A percentile compares a stretch with the other conserved stretches of the same genome.
These are phyloP conservation scores for Lactarius deliciosus DNA, from an alignment of 768 basidiomycete species.

Conservation along the genomic window DNA sequence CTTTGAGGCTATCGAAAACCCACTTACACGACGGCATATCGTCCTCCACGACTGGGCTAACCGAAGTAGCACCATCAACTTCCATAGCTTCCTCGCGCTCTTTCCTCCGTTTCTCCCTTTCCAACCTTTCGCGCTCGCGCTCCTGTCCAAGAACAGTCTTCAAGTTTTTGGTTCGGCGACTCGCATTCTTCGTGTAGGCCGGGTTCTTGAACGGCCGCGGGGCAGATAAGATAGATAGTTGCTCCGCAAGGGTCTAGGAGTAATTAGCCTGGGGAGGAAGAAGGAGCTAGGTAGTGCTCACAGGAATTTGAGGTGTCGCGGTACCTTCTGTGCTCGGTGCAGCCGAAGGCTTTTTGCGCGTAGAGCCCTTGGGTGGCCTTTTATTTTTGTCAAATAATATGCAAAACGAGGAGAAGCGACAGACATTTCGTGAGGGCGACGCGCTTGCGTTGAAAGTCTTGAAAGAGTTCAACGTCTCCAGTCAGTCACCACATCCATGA, in stretches of 20 bases:
- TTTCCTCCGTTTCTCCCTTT: slow-evolving; percentile 56
- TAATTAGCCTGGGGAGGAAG: neutral
- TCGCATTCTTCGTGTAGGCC: slow-evolving; percentile 64
- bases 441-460: neutral
- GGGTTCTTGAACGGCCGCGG: slow-evolving; percentile 81
- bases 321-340: slow-evolving; percentile 35
- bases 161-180: slow-evolving; percentile 73
- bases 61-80: slow-evolving; percentile 45
- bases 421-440: slow-evolving; percentile 11
- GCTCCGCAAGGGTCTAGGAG: slow-evolving; percentile 65
- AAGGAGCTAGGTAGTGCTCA: slow-evolving; percentile 11
- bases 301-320: slow-evolving; percentile 36
- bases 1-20: neutral
- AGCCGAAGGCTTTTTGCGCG: slow-evolving; percentile 34
- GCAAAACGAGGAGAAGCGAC: neutral
- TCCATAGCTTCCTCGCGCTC: slow-evolving; percentile 56
- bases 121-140: slow-evolving; percentile 69
- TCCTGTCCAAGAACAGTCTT: slow-evolving; percentile 79
- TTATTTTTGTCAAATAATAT: neutral
- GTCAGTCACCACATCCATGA: slow-evolving; percentile 3
- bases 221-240: slow-evolving; percentile 66
- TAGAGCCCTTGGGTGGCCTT: slow-evolving; percentile 39
- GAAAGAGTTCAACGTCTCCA: neutral
- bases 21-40: slow-evolving; percentile 71
- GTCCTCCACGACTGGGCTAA: slow-evolving; percentile 42